These are phyloP conservation scores for Pseudogymnoascus sp. DNA, from an alignment of 2,329 filamentous ascomycete species.

Conservation along the genomic window DNA sequence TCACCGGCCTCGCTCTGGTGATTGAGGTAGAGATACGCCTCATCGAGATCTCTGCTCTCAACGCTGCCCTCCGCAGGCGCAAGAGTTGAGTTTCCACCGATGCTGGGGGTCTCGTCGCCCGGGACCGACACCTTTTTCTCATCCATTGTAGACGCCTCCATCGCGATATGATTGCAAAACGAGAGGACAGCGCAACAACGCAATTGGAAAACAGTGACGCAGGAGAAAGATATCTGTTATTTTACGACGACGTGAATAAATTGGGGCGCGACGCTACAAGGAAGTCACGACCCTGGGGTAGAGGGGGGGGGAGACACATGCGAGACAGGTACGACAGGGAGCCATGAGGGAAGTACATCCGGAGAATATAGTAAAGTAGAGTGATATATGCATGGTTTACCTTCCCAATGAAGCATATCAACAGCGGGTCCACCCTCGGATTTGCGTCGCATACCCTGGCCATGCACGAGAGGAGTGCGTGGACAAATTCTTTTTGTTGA, in stretches of 20 bases:
- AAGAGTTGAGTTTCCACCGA: not conserved
- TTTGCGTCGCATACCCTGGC: not conserved
- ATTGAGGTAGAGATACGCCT: slow-evolving; percentile 33
- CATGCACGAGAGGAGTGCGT: not conserved
- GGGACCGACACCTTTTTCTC: not conserved
- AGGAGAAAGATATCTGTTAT: not conserved
- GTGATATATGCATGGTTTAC: not conserved
- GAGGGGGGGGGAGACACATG: not conserved
- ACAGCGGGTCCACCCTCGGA: not conserved
- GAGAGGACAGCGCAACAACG: not conserved
- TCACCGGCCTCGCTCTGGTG: slow-evolving; percentile 30
- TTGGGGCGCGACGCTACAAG: not conserved
- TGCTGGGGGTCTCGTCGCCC: not conserved
- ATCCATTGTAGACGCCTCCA: slow-evolving; percentile 4
- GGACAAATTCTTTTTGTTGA: not conserved
- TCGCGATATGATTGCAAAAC: not conserved
- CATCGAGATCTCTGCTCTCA: slow-evolving; percentile 31
- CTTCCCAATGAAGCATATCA: not conserved
- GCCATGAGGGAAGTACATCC: not conserved
- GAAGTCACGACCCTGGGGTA: not conserved
- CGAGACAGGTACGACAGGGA: not conserved
- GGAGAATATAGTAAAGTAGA: not conserved
- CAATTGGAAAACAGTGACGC: not conserved
- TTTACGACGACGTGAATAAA: not conserved
- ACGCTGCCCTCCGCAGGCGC: not conserved